These are phyloP conservation scores for Pleurotus tuoliensis DNA, from an alignment of 768 basidiomycete species.

Conservation along the genomic window DNA sequence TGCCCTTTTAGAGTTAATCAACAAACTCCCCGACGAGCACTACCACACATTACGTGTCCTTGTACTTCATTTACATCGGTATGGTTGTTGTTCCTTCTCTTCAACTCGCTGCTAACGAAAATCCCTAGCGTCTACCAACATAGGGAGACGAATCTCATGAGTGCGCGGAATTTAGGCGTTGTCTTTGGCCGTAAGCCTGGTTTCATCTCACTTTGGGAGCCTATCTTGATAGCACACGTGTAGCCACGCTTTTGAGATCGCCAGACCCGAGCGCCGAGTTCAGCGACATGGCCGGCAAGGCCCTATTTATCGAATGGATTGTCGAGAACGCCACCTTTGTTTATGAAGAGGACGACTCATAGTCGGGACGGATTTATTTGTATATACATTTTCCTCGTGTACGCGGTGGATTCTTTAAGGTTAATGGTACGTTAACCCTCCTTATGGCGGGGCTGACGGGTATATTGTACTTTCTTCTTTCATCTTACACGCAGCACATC, in stretches of 20 bases:
- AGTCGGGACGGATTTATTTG: background rate
- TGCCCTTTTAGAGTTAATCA: slow-evolving; percentile 63
- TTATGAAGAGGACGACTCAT: slow-evolving; percentile 26
- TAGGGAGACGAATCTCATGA: slow-evolving; percentile 85
- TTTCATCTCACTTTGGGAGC: background rate
- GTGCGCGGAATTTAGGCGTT: slow-evolving; percentile 89
- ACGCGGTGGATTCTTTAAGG: background rate
- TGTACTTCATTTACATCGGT: slow-evolving; percentile 88
- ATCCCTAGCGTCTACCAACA: slow-evolving; percentile 52
- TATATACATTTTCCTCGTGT: no score
- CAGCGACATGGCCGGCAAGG: slow-evolving; percentile 96
- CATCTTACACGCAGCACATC: slow-evolving; percentile 1
- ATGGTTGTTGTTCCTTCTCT: slow-evolving; percentile 22
- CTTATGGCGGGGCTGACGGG: no score
- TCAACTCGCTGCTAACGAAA: slow-evolving; percentile 8
- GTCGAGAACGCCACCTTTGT: slow-evolving; percentile 78
- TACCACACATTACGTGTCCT: slow-evolving; percentile 79
- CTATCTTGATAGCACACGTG: slow-evolving; percentile 12
- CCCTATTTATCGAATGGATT: slow-evolving; percentile 90
- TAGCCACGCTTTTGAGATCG: slow-evolving; percentile 93
- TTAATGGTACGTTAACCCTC: background rate
- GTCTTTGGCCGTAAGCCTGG: slow-evolving; percentile 91
- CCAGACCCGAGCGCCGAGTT: slow-evolving; percentile 85
- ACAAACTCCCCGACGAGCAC: slow-evolving; percentile 80
- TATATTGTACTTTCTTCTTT: background rate